phyloP scores from a whole-genome alignment of 768 basidiomycete genomes.

The Lentinula aciculospora region DNA sequence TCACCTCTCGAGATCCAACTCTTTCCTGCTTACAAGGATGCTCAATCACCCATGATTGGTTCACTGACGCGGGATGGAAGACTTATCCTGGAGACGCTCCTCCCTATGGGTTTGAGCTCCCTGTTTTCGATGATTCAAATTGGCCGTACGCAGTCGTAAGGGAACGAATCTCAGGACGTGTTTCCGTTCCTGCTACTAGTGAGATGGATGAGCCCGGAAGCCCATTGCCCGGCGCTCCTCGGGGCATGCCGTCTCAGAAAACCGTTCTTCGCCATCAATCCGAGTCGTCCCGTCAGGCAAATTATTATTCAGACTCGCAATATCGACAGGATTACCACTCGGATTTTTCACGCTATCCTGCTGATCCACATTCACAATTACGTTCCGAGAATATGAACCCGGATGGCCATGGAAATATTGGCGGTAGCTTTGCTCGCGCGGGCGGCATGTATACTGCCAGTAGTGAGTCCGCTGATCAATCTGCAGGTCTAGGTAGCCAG shows the following conservation, averaged over 20 bases:
- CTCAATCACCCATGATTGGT: neutral
- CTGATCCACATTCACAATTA: neutral
- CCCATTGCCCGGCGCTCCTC: slow-evolving; percentile 4
- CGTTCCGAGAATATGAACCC: neutral
- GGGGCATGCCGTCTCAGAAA: neutral
- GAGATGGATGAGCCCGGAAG: neutral
- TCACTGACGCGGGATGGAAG: slow-evolving; percentile 7
- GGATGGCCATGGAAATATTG: neutral
- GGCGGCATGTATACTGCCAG: neutral
- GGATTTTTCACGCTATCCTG: neutral
- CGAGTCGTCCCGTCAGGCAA: neutral
- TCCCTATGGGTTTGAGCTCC: slow-evolving; percentile 6
- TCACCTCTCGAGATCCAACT: neutral
- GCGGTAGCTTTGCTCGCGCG: neutral
- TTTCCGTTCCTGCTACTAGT: neutral
- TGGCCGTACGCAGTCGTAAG: slow-evolving; percentile 2
- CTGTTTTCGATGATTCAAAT: slow-evolving; percentile 5
- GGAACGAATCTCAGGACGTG: neutral
- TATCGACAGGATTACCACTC: neutral
- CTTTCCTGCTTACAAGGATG: slow-evolving; percentile 3
- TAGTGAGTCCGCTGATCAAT: neutral
- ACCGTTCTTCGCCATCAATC: neutral
- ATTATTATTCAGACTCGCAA: neutral
- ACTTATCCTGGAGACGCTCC: neutral
- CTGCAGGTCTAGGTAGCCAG: neutral